A percentile compares a stretch with the other conserved stretches of the same genome.
phyloP scores from a whole-genome alignment of 1,284 basidiomycete genomes.

The Neonothopanus nambi region DNA sequence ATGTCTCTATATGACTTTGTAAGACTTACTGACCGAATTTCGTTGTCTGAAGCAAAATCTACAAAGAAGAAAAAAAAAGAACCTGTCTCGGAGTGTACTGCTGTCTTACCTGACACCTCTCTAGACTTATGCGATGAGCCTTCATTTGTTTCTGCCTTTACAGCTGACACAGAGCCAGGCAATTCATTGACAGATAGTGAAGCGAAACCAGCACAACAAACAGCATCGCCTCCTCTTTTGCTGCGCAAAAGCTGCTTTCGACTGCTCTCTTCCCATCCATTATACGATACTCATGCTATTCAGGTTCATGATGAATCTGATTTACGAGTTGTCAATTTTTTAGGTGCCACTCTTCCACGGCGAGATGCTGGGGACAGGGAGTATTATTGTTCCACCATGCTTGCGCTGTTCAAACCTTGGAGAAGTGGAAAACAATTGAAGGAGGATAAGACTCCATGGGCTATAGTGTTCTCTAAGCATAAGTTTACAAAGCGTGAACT shows the following conservation, averaged over 20 bases:
- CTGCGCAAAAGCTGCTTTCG: neutral
- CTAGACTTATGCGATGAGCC: too few species aligned
- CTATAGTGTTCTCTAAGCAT: constrained; percentile 11
- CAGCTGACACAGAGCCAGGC: too few species aligned
- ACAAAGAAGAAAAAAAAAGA: neutral
- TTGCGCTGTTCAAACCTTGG: constrained; percentile 20
- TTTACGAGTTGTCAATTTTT: neutral
- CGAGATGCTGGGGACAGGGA: constrained; percentile 6
- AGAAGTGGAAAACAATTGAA: constrained; percentile 18
- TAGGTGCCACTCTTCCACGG: neutral
- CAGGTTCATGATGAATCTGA: neutral
- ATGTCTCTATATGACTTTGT: constrained; percentile 15
- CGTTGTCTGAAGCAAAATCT: neutral
- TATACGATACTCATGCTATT: neutral
- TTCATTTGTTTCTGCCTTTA: too few species aligned
- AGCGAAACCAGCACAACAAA: too few species aligned
- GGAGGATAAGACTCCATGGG: constrained; percentile 15
- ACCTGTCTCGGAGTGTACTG: too few species aligned
- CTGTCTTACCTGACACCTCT: too few species aligned
- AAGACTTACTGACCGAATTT: neutral
- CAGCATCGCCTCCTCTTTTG: too few species aligned
- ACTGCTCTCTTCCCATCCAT: neutral
- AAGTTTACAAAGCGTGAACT: neutral
- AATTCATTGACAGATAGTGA: too few species aligned
- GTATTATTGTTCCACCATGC: constrained; percentile 8